Percentiles rank a stretch among this genome's conserved stretches.
Evolutionary conservation across 1,139 yeast genomes (phyloP).

Genomic region (Taiozyma sp.): DNA sequence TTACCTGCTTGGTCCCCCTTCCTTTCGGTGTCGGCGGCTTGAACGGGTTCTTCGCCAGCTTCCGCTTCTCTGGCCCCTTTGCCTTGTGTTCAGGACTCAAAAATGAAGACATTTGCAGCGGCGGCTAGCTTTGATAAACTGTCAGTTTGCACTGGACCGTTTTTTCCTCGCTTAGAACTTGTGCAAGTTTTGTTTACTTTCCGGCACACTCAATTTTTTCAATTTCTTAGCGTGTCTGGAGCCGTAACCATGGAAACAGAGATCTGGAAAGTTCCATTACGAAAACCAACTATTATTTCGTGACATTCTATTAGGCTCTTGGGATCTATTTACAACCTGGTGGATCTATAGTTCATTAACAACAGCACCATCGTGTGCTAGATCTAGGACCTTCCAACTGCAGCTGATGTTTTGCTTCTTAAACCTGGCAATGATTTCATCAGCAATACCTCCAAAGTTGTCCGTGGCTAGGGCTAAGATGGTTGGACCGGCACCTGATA

Average conservation of each 20-base stretch:
- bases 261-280: background rate
- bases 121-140: background rate
- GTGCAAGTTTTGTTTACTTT: background rate
- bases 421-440: constrained; percentile 67
- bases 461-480: constrained; percentile 89
- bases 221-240: background rate
- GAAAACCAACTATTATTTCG: background rate
- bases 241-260: background rate
- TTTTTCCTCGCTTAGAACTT: background rate
- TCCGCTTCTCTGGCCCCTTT: background rate
- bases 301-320: background rate
- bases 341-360: constrained; percentile 23
- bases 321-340: background rate
- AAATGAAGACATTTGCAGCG: background rate
- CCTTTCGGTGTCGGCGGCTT: background rate
- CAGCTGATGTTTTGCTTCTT: constrained; percentile 64
- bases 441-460: constrained; percentile 81
- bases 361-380: constrained; percentile 84
- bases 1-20: background rate
- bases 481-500: constrained; percentile 98
- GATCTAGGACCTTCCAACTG: constrained; percentile 76
- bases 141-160: background rate
- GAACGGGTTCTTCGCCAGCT: background rate
- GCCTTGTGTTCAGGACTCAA: background rate
- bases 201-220: background rate